Evolutionary conservation across 1,139 yeast species (phyloP).

Genomic region (Saccharomyces hybrid): DNA sequence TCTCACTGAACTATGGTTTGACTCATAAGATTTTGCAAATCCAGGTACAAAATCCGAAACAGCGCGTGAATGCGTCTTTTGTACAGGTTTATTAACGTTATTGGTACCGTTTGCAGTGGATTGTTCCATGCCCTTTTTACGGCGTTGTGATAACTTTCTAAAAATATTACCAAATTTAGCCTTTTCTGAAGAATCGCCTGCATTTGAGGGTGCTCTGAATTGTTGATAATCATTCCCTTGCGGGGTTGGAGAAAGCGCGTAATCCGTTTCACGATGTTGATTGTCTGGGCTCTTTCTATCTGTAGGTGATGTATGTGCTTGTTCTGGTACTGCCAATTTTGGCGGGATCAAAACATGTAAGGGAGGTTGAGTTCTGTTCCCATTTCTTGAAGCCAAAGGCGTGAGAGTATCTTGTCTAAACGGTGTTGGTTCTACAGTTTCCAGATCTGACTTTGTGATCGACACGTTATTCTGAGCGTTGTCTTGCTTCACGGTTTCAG

Average conservation of each 20-base stretch:
- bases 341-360: constrained; percentile 27
- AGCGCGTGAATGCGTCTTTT: constrained; percentile 31
- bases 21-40: constrained; percentile 5
- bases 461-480: background rate
- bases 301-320: constrained; percentile 51
- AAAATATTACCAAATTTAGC: constrained; percentile 24
- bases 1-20: background rate
- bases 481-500: background rate
- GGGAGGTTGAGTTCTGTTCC: constrained; percentile 17
- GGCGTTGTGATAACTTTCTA: constrained; percentile 25
- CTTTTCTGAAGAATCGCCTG: constrained; percentile 12
- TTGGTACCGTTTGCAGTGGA: constrained; percentile 1
- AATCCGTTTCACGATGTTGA: constrained; percentile 11
- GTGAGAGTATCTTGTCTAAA: constrained; percentile 8
- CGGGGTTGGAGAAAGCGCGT: constrained; percentile 8
- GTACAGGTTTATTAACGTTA: constrained; percentile 3
- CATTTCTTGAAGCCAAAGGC: constrained; percentile 7
- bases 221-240: constrained; percentile 14
- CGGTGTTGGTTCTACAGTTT: constrained; percentile 4
- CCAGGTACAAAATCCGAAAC: constrained; percentile 32
- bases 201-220: background rate
- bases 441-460: background rate
- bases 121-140: constrained; percentile 12
- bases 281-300: constrained; percentile 10
- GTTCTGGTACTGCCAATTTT: constrained; percentile 47